Percentiles rank a stretch among this genome's conserved stretches.
phyloP scores from a whole-genome alignment of 2,329 filamentous ascomycete species.

The Aspergillus brunneoviolaceus region DNA sequence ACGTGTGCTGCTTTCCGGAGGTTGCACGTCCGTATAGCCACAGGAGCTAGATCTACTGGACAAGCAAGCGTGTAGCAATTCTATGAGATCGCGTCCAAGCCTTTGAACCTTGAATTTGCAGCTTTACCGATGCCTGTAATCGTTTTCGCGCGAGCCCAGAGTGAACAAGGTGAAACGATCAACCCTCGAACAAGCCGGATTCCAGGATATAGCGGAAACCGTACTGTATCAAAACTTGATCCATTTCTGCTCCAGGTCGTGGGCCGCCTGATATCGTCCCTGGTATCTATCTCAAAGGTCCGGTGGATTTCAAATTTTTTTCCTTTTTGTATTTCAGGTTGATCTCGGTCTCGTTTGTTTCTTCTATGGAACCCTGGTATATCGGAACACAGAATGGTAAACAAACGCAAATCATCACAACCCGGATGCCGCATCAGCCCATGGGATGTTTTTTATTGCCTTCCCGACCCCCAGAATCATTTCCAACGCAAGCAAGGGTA shows the following conservation, averaged over 20 bases:
- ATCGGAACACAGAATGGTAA: slow-evolving; percentile 17
- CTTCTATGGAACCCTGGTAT: slow-evolving; percentile 19
- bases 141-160: too few species aligned
- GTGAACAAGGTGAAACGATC: neutral
- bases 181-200: neutral
- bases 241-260: neutral
- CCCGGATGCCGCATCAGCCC: slow-evolving; percentile 36
- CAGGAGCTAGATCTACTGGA: too few species aligned
- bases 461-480: slow-evolving; percentile 22
- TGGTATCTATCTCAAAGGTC: slow-evolving; percentile 9
- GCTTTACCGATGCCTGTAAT: too few species aligned
- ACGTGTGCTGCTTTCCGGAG: neutral
- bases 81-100: too few species aligned
- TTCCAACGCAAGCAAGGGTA: slow-evolving; percentile 21
- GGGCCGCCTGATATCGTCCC: neutral
- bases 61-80: too few species aligned
- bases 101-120: too few species aligned
- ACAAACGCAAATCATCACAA: slow-evolving; percentile 26
- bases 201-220: neutral
- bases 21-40: neutral
- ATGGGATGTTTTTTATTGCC: slow-evolving; percentile 23
- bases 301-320: slow-evolving; percentile 32
- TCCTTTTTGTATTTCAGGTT: slow-evolving; percentile 26
- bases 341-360: slow-evolving; percentile 23
- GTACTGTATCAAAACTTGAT: neutral